A percentile compares a stretch with the other conserved stretches of the same genome.
These are phyloP conservation scores for Globisporangium splendens DNA, from an alignment of 352 stramenopile genomes.

Conservation along the genomic window DNA sequence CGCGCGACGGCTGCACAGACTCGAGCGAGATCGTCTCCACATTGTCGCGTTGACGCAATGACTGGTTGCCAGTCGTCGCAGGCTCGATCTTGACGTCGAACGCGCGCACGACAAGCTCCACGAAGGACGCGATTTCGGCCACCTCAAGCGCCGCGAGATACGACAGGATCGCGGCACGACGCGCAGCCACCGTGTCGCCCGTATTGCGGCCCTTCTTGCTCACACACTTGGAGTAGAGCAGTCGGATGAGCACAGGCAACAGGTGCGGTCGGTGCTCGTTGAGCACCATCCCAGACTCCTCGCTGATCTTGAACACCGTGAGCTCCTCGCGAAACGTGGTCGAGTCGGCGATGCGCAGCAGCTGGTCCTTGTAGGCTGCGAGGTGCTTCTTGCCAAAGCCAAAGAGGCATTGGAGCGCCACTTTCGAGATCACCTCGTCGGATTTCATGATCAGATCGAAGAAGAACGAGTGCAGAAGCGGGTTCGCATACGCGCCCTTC, in stretches of 20 bases:
- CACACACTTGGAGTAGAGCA: slow-evolving; percentile 90
- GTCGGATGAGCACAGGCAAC: slow-evolving; percentile 81
- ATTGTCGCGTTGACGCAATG: background rate
- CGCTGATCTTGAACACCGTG: slow-evolving; percentile 83
- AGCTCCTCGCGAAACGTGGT: slow-evolving; percentile 88
- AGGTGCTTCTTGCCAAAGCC: slow-evolving; percentile 83
- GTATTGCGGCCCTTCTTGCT: slow-evolving; percentile 82
- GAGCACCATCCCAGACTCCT: slow-evolving; percentile 64
- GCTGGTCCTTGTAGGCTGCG: slow-evolving; percentile 80
- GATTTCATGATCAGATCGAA: slow-evolving; percentile 89
- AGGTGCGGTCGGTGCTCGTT: slow-evolving; percentile 76
- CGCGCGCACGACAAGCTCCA: slow-evolving; percentile 85
- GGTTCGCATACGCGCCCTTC: slow-evolving; percentile 79
- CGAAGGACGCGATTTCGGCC: slow-evolving; percentile 78
- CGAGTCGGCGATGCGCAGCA: slow-evolving; percentile 79
- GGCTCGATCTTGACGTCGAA: slow-evolving; percentile 65
- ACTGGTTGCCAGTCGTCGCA: slow-evolving; percentile 1
- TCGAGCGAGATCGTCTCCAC: slow-evolving; percentile 26
- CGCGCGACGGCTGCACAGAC: slow-evolving; percentile 63
- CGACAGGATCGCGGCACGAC: slow-evolving; percentile 86
- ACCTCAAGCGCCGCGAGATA: slow-evolving; percentile 83
- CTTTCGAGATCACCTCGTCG: slow-evolving; percentile 81
- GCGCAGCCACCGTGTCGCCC: slow-evolving; percentile 79
- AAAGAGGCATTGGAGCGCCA: slow-evolving; percentile 85
- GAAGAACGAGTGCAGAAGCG: slow-evolving; percentile 78